phyloP scores from a whole-genome alignment of 371 early-diverging fungal species.

The Actinomortierella ambigua region DNA sequence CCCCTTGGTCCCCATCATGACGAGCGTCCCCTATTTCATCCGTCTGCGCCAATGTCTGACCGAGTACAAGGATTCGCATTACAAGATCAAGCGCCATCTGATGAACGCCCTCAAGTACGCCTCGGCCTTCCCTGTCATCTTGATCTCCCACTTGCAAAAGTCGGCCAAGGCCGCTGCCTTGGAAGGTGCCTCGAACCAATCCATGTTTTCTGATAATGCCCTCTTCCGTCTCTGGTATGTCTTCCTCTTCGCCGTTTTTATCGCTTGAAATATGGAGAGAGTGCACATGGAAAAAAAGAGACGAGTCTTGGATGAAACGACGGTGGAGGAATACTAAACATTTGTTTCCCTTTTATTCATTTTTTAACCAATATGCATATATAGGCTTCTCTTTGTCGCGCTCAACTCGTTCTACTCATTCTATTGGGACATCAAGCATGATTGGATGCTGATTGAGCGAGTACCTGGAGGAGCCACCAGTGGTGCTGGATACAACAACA shows the following conservation, averaged over 20 bases:
- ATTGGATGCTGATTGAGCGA: constrained; percentile 79
- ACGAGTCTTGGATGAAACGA: background rate
- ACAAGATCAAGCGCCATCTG: constrained; percentile 65
- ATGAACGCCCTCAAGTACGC: constrained; percentile 88
- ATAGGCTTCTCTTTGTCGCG: constrained; percentile 77
- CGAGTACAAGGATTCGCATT: constrained; percentile 66
- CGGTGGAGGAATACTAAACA: background rate
- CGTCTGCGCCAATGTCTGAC: constrained; percentile 86
- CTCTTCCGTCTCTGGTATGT: constrained; percentile 40
- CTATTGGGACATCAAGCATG: constrained; percentile 94
- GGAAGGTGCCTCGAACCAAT: constrained; percentile 15
- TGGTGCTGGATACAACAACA: background rate
- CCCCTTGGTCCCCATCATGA: constrained; percentile 60
- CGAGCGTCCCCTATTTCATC: constrained; percentile 83
- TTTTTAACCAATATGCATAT: background rate
- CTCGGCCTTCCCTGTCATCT: constrained; percentile 86
- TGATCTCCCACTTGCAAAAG: constrained; percentile 70
- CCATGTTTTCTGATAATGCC: constrained; percentile 31
- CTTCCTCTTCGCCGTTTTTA: constrained; percentile 24
- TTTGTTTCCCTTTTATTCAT: background rate
- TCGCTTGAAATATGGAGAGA: background rate
- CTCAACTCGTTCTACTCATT: constrained; percentile 91
- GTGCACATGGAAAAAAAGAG: too few species aligned
- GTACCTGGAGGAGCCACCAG: too few species aligned
- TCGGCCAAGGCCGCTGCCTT: constrained; percentile 48